Conservation (phyloP, 2,329 filamentous ascomycete species). For the Berkeleyomyces rouxiae region DNA sequence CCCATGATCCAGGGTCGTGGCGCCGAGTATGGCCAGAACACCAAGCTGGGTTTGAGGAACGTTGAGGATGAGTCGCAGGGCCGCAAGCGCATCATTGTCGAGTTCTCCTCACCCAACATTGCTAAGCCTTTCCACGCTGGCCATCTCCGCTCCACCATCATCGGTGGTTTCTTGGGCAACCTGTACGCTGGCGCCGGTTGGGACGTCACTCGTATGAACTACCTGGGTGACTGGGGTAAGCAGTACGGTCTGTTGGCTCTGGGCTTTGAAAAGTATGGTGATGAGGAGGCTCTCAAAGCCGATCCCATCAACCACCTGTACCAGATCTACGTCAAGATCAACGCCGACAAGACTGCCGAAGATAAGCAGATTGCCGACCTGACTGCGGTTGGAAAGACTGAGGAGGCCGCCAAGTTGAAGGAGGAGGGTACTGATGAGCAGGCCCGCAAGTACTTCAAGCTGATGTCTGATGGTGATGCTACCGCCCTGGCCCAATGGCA, state of each 20-base stretch:
- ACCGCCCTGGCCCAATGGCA: slow-evolving; percentile 45
- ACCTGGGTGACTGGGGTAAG: slow-evolving; percentile 69
- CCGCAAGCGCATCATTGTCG: slow-evolving; percentile 53
- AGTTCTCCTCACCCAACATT: slow-evolving; percentile 76
- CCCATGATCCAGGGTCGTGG: slow-evolving; percentile 51
- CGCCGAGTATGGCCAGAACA: slow-evolving; percentile 45
- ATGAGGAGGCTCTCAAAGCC: slow-evolving; percentile 49
- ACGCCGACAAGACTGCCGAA: slow-evolving; percentile 47
- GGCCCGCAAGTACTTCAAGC: slow-evolving; percentile 55
- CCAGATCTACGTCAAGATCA: slow-evolving; percentile 68
- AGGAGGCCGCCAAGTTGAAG: slow-evolving; percentile 24
- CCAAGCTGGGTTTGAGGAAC: slow-evolving; percentile 42
- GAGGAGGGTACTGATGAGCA: slow-evolving; percentile 52
- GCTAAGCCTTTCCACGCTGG: slow-evolving; percentile 73
- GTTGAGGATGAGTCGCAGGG: slow-evolving; percentile 41
- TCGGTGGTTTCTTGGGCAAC: slow-evolving; percentile 60
- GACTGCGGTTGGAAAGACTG: slow-evolving; percentile 29
- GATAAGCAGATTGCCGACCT: slow-evolving; percentile 46
- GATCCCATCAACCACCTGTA: slow-evolving; percentile 73
- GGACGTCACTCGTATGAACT: slow-evolving; percentile 61
- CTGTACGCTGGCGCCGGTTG: slow-evolving; percentile 54
- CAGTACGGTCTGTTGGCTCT: slow-evolving; percentile 58
- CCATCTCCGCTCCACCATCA: slow-evolving; percentile 63
- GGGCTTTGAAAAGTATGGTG: slow-evolving; percentile 59
- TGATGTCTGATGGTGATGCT: slow-evolving; percentile 51